Percentiles rank a stretch among this genome's conserved stretches.
Conservation (phyloP, 768 basidiomycete species). For the Rhodocollybia butyracea region DNA sequence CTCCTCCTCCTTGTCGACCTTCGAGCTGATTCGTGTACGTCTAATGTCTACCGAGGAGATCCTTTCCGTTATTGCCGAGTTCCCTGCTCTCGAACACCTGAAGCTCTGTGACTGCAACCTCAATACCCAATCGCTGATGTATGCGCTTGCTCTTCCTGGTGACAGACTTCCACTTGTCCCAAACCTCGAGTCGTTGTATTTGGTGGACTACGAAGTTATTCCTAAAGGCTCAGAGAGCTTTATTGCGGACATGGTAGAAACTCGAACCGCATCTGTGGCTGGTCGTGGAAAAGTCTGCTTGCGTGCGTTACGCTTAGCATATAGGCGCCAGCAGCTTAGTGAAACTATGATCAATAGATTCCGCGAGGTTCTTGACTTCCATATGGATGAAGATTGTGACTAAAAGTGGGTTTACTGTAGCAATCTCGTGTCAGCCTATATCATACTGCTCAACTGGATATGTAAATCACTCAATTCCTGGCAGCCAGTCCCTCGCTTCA, state of each 20-base stretch:
- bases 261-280: not conserved
- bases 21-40: not conserved
- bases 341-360: not conserved
- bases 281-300: not conserved
- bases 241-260: not conserved
- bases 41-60: not conserved
- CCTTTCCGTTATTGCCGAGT: not conserved
- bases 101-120: not conserved
- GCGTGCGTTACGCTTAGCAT: not conserved
- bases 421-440: too few relatives aligned
- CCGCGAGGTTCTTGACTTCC: not conserved
- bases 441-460: too few relatives aligned
- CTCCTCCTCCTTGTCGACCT: not conserved
- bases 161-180: not conserved
- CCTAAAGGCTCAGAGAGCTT: not conserved
- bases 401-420: too few relatives aligned
- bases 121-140: not conserved
- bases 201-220: not conserved
- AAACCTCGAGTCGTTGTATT: not conserved
- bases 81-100: not conserved
- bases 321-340: not conserved
- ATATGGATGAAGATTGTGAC: too few relatives aligned
- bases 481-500: too few relatives aligned
- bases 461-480: not conserved
- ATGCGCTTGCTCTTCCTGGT: not conserved